A percentile compares a stretch with the other conserved stretches of the same genome.
Conservation (phyloP, 805 yeast species). For the Barnettozyma populi region DNA sequence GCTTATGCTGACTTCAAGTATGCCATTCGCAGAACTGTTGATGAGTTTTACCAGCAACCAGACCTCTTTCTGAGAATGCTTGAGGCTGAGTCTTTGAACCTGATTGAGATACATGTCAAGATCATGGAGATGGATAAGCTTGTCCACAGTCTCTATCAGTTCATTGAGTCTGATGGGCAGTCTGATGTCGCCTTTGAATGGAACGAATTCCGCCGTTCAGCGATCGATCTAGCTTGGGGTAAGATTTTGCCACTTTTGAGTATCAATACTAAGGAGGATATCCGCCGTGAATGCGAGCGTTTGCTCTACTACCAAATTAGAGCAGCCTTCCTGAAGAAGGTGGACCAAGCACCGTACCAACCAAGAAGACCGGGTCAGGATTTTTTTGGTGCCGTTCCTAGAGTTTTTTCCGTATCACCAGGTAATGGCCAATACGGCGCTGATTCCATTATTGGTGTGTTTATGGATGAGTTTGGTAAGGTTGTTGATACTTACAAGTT, state of each 20-base stretch:
- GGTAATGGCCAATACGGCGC: slow-evolving; percentile 79
- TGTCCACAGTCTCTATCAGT: slow-evolving; percentile 42
- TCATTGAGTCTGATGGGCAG: slow-evolving; percentile 70
- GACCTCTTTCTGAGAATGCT: slow-evolving; percentile 84
- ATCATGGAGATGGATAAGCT: slow-evolving; percentile 34
- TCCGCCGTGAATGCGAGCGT: slow-evolving; percentile 72
- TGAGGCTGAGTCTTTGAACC: slow-evolving; percentile 80
- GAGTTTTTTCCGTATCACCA: slow-evolving; percentile 72
- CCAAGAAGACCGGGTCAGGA: slow-evolving; percentile 62
- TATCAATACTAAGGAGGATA: slow-evolving; percentile 74
- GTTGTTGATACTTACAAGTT: slow-evolving; percentile 73
- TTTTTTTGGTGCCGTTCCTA: slow-evolving; percentile 70
- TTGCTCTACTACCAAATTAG: slow-evolving; percentile 66
- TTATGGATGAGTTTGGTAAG: slow-evolving; percentile 75
- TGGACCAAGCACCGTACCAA: slow-evolving; percentile 91
- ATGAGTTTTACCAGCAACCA: slow-evolving; percentile 70
- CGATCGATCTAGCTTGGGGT: slow-evolving; percentile 61
- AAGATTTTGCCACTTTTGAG: slow-evolving; percentile 63
- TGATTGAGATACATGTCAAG: slow-evolving; percentile 58
- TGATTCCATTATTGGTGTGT: slow-evolving; percentile 82
- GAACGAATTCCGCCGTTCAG: slow-evolving; percentile 69
- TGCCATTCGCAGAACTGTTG: slow-evolving; percentile 73
- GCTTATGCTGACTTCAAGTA: slow-evolving; percentile 89
- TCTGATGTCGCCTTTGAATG: slow-evolving; percentile 73
- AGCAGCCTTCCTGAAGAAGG: slow-evolving; percentile 55